Evolutionary conservation across 1,139 yeast genomes (phyloP), one percentile per base, ranked within the genome.

Genomic region (Hansenula sp.): DNA sequence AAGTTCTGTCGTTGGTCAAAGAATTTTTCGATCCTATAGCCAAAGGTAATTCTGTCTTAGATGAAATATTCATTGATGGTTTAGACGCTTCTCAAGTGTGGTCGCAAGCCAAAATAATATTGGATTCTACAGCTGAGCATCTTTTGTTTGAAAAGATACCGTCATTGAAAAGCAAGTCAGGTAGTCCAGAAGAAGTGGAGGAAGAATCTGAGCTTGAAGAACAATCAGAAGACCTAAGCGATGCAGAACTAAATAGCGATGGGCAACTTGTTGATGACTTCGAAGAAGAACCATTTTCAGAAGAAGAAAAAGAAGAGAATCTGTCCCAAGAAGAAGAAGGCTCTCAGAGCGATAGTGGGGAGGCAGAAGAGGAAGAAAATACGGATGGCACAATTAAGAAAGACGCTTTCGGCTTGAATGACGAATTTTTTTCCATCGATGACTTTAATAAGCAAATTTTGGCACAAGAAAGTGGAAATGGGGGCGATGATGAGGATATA

Each of bases 61-160:
- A 90, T 61, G 89, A 87, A 58, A 72, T 92, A 22, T 80, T 82
- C 52, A 73, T 85, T 21, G 95, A 88, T 40, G 97, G 97, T 1
- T 69, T 92, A 43, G 96, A 87, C 59, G 82, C 96, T 14, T 77
- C 84, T 32, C 97, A 92, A 60, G 90, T 92, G 0, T 92, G 90
- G 87, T 95, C 95, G 40, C 97, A 92, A 61, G 82, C 88, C 3
- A 87, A 84, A 61, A 75, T 92, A 68, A 82, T 92, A 24, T 69
- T 88, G 34, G 92, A 84, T 44, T 81, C 80, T 5, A 79, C 80
- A 20, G 77, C 78, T 34, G 85, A 78, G 35, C 69, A 70, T 41
- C 65, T 85, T 40, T 54, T 81, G 51, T 67, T 71, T 48, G 71
- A 67, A 10, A 65, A 66, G 41, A 68, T 79, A 29, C 73, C 75